Evolutionary conservation across 345 rosid genomes (phyloP).

Genomic region (Iberis pinnata): DNA sequence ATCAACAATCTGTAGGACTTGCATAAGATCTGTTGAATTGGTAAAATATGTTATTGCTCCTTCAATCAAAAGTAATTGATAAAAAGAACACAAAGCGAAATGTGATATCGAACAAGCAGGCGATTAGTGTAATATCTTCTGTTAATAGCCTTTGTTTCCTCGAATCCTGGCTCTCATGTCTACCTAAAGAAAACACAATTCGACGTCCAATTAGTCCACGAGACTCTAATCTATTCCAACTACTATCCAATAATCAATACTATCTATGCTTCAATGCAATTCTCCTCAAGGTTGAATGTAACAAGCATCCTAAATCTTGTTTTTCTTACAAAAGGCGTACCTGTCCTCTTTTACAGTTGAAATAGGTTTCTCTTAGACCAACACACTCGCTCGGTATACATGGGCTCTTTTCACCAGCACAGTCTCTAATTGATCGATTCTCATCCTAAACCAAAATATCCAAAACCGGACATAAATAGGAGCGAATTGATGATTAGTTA

Average conservation of each 20-base stretch:
- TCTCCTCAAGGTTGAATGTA: neutral
- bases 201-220: neutral
- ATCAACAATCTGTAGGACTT: slow-evolving; percentile 17
- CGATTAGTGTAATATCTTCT: neutral
- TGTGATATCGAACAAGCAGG: slow-evolving; percentile 1
- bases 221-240: neutral
- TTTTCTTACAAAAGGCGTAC: slow-evolving; percentile 28
- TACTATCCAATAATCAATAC: neutral
- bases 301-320: slow-evolving; percentile 11
- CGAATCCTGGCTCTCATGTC: slow-evolving; percentile 97
- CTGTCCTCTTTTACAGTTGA: slow-evolving; percentile 99
- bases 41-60: slow-evolving; percentile 1
- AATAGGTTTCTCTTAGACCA: slow-evolving; percentile 89
- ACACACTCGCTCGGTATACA: slow-evolving; percentile 80
- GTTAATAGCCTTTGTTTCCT: slow-evolving; percentile 89
- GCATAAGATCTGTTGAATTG: slow-evolving; percentile 15
- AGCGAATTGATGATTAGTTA: neutral
- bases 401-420: slow-evolving; percentile 83
- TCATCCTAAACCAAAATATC: slow-evolving; percentile 40
- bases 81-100: neutral
- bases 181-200: slow-evolving; percentile 38
- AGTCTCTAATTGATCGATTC: slow-evolving; percentile 72
- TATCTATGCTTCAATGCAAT: neutral
- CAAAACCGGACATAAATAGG: neutral
- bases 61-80: neutral